These are phyloP conservation scores for Emericellopsis cladophorae DNA, from an alignment of 2,329 filamentous ascomycete species.

Conservation along the genomic window DNA sequence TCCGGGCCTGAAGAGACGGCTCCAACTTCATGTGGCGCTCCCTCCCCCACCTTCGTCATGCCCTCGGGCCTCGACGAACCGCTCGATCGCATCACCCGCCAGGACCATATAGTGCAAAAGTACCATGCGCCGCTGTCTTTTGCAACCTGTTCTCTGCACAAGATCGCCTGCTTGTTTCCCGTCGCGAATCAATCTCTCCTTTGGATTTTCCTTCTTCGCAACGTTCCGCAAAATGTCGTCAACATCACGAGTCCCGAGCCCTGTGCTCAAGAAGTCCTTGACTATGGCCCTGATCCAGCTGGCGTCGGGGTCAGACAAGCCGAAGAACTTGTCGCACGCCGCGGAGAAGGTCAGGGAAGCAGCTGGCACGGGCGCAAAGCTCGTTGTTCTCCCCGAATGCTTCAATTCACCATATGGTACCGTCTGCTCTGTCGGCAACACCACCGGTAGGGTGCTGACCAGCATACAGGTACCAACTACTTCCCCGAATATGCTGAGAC, in stretches of 20 bases:
- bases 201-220: conserved; percentile 1
- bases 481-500: conserved; percentile 89
- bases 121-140: conserved; percentile 1
- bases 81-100: background rate
- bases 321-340: conserved; percentile 70
- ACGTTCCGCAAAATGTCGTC: conserved; percentile 21
- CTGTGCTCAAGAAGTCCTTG: conserved; percentile 60
- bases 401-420: conserved; percentile 98
- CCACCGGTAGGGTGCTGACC: background rate
- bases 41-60: conserved; percentile 2
- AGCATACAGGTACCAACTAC: conserved; percentile 34
- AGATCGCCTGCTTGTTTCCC: too few species aligned
- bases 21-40: background rate
- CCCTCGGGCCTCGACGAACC: background rate
- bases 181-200: background rate
- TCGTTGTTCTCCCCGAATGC: conserved; percentile 92
- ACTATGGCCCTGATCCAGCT: conserved; percentile 77
- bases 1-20: background rate
- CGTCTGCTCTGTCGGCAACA: conserved; percentile 11
- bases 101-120: background rate
- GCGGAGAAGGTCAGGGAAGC: conserved; percentile 75
- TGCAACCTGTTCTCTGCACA: background rate
- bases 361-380: conserved; percentile 59
- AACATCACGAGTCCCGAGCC: conserved; percentile 10
- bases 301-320: conserved; percentile 70